Evolutionary conservation across 768 basidiomycete species (phyloP).

Genomic region (Phylloporus sp.): DNA sequence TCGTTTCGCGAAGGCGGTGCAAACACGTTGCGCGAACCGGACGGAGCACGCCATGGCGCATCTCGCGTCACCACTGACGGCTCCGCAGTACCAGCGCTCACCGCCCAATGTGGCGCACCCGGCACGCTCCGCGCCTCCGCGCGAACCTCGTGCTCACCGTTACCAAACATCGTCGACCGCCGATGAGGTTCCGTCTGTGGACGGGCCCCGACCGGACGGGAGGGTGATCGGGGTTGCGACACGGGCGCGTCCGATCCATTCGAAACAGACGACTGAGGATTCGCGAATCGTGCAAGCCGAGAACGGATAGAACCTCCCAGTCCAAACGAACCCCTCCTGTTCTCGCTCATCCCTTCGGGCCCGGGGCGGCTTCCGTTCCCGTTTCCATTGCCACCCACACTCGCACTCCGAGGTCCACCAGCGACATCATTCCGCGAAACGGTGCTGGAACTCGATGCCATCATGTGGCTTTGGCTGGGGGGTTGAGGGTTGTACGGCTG

Average conservation of each 20-base stretch:
- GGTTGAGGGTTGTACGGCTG: conserved; percentile 10
- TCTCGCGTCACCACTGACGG: conserved; percentile 7
- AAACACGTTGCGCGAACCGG: conserved; percentile 14
- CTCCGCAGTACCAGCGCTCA: conserved; percentile 3
- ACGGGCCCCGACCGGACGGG: conserved; percentile 24
- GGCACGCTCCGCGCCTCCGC: conserved; percentile 1
- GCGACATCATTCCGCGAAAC: conserved; percentile 2
- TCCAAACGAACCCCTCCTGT: conserved; percentile 16
- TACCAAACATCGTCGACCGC: conserved; percentile 5
- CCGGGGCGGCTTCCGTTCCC: conserved; percentile 11
- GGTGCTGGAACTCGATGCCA: not conserved
- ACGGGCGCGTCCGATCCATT: conserved; percentile 4
- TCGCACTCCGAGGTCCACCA: conserved; percentile 4
- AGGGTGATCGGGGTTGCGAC: conserved; percentile 21
- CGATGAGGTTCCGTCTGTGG: conserved; percentile 16
- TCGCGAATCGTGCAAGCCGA: conserved; percentile 22
- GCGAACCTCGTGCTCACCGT: conserved; percentile 11
- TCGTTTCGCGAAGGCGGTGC: conserved; percentile 2
- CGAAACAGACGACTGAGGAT: conserved; percentile 14
- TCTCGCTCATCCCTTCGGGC: conserved; percentile 9
- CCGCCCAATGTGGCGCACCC: conserved; percentile 9
- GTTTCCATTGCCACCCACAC: not conserved
- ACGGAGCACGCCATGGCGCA: conserved; percentile 21
- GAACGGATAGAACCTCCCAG: conserved; percentile 27
- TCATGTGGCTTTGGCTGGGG: conserved; percentile 2